phyloP scores from a whole-genome alignment of 2,329 filamentous ascomycete genomes.

The Penicillium griseofulvum region DNA sequence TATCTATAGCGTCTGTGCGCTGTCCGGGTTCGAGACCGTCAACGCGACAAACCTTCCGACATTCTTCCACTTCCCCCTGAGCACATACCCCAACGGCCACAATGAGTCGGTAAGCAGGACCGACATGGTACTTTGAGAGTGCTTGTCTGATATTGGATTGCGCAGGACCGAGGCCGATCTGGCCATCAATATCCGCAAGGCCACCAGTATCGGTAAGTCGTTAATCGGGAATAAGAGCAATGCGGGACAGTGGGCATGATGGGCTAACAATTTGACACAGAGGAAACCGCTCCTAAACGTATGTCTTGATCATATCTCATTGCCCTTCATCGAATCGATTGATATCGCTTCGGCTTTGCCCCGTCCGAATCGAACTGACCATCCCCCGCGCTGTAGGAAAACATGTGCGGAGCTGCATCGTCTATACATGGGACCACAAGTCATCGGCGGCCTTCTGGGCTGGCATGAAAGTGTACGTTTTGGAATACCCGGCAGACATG shows the following conservation, averaged over 20 bases:
- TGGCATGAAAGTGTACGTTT: conserved; percentile 93
- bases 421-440: conserved; percentile 99
- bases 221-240: conserved; percentile 1
- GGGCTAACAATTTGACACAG: conserved; percentile 36
- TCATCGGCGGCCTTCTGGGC: conserved; percentile 94
- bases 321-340: conserved; percentile 4
- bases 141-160: conserved; percentile 4
- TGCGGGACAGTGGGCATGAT: conserved; percentile 2
- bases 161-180: conserved; percentile 61
- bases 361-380: conserved; percentile 3
- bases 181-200: conserved; percentile 66
- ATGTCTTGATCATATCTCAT: conserved; percentile 26
- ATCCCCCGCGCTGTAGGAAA: conserved; percentile 56
- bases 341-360: conserved; percentile 3
- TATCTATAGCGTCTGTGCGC: conserved; percentile 16
- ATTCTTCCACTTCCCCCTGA: conserved; percentile 19
- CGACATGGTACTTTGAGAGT: neutral
- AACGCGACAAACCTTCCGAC: conserved; percentile 9
- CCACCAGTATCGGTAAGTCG: conserved; percentile 58
- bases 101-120: conserved; percentile 57
- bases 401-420: conserved; percentile 96
- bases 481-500: neutral
- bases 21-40: conserved; percentile 24
- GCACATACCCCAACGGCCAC: conserved; percentile 52
- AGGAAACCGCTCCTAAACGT: conserved; percentile 68